Evolutionary conservation across 2,329 filamentous ascomycete species (phyloP).

Genomic region (Piedraia hortae): DNA sequence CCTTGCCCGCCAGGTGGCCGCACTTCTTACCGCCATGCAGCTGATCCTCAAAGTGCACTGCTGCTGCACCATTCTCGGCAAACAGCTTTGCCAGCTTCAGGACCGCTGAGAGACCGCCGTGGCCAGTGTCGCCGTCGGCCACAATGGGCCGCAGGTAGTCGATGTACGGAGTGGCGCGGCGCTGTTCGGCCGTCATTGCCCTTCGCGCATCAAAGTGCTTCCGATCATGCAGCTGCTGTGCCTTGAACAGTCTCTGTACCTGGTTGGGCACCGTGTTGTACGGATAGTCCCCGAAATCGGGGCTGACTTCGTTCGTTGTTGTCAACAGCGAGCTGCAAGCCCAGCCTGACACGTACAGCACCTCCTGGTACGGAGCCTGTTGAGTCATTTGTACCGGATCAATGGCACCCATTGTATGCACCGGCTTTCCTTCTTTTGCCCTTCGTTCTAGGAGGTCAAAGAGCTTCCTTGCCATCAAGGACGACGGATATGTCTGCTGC

Average conservation of each 20-base stretch:
- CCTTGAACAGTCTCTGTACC: conserved; percentile 85
- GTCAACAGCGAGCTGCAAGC: conserved; percentile 85
- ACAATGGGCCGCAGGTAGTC: conserved; percentile 91
- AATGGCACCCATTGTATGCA: conserved; percentile 94
- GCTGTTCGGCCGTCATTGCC: conserved; percentile 46
- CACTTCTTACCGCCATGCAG: conserved; percentile 97
- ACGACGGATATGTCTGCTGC: conserved; percentile 71
- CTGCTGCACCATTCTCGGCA: conserved; percentile 85
- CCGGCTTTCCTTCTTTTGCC: conserved; percentile 51
- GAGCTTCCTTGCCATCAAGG: conserved; percentile 79
- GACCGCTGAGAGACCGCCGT: conserved; percentile 76
- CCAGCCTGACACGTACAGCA: conserved; percentile 91
- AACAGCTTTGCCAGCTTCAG: conserved; percentile 93
- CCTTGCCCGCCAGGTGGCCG: conserved; percentile 85
- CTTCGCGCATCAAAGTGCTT: conserved; percentile 76
- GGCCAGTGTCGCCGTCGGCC: conserved; percentile 83
- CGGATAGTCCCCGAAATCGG: conserved; percentile 94
- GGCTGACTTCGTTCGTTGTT: conserved; percentile 84
- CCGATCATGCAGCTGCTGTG: conserved; percentile 86
- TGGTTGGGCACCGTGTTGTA: conserved; percentile 98
- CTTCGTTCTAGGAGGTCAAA: conserved; percentile 69
- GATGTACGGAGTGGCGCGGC: conserved; percentile 49
- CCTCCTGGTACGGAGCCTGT: conserved; percentile 83
- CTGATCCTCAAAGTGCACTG: conserved; percentile 94
- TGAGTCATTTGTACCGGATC: conserved; percentile 99